Evolutionary conservation across 768 basidiomycete genomes (phyloP), one percentile per base, ranked within the genome.

Genomic region (Lentinula detonsa): DNA sequence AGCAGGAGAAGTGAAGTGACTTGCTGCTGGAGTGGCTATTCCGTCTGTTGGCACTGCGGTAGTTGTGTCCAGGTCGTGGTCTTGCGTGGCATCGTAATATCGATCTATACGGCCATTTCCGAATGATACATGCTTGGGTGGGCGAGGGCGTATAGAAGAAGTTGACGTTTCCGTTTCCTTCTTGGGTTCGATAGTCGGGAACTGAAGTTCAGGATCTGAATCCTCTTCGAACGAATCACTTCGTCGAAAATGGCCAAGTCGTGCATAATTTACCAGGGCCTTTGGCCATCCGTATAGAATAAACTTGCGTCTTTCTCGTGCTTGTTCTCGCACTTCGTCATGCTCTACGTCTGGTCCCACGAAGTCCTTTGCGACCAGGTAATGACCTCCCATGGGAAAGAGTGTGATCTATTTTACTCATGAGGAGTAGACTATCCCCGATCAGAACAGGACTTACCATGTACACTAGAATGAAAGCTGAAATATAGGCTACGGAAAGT

Each of bases 401-500:
- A 90, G 74, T 0, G 85, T 85, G 13, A 89, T 65, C 86, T 88
- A 46, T 16, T 33, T 39, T 21, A 35, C 15, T 37, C 15, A 40
- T 46, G 13, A 6, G 23, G 16, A 53, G 11, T 3, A 45, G 43
- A 6, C 46, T 9, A 18, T 34, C 16, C 31, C 33, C 6, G 21
- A n/a, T 18, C 33, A 35, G 18, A 33, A 50, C 2, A 11, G 16
- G 28, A 72, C 77, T 51, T 63, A 88, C 84, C 66, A 80, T 74
- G 66, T 83, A 89, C 0, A 89, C 75, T 13, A 89, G 75, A 11
- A 84, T 72, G 63, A 88, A 84, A 3, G 76, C 81, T 2, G 86
- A 79, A 16, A 88, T 79, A 66, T 90, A 90, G 0, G 87, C 86
- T 23, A 90, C 78, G 0, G 86, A 79, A 13, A 91, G 71, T 57